phyloP scores from a whole-genome alignment of 1,139 yeast genomes.

The Saccharomycopsis phalli region DNA sequence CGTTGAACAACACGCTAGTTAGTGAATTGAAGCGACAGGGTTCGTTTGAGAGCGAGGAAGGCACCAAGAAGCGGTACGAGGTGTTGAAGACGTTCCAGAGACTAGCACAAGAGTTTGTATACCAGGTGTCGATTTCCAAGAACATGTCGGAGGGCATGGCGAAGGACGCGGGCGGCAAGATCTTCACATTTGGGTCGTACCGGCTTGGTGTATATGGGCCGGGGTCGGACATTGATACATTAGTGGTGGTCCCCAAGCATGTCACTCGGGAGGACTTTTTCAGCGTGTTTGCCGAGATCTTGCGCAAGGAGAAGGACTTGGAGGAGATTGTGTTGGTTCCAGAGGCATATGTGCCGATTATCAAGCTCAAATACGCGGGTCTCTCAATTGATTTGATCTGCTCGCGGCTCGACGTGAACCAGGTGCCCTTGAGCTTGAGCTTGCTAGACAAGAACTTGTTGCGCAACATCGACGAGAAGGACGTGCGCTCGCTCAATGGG shows the following conservation, averaged over 20 bases:
- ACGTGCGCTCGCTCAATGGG: conserved; percentile 83
- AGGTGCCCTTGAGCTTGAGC: conserved; percentile 66
- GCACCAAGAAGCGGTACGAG: conserved; percentile 68
- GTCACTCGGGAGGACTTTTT: conserved; percentile 88
- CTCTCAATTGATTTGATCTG: conserved; percentile 84
- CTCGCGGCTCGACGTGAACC: conserved; percentile 74
- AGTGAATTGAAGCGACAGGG: conserved; percentile 75
- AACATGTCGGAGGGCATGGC: conserved; percentile 99
- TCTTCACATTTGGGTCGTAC: conserved; percentile 91
- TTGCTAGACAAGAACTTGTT: conserved; percentile 78
- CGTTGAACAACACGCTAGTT: conserved; percentile 65
- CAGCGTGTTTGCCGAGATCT: conserved; percentile 58
- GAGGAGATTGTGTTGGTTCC: conserved; percentile 91
- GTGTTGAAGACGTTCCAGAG: conserved; percentile 65
- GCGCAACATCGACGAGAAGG: conserved; percentile 82
- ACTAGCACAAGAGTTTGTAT: conserved; percentile 73
- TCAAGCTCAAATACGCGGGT: conserved; percentile 78
- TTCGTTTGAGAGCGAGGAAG: conserved; percentile 81
- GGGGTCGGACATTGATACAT: conserved; percentile 94
- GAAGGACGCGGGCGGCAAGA: conserved; percentile 91
- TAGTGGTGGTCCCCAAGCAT: conserved; percentile 93
- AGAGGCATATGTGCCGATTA: conserved; percentile 94
- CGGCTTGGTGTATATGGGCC: conserved; percentile 96
- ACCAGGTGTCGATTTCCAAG: conserved; percentile 63
- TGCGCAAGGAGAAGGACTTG: conserved; percentile 65